Base-by-base conservation (phyloP, 179 eudicot species). In the Heliamphora pulchella region DNA sequence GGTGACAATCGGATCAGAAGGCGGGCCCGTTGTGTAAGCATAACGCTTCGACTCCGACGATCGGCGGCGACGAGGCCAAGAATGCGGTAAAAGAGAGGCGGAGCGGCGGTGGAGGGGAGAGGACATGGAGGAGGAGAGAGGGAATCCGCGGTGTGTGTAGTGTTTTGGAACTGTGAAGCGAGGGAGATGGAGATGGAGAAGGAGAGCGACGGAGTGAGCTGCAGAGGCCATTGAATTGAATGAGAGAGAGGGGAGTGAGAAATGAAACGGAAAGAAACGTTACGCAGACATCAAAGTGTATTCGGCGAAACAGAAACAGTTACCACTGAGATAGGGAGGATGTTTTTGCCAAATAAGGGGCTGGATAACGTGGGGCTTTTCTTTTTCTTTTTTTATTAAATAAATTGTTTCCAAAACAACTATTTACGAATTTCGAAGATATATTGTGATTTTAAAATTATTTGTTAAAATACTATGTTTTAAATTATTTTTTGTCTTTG, bases 11-110 rank as follows among this genome's bases (percentile, higher is more conserved):
- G 92, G 88, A 55, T 91, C 98, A 62, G 92, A 89, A 11, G 91
- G 91, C 10, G 98, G 98, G 31, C 94, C 96, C 0, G 93, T 78
- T 0, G 88, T 88, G 58, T 94, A 88, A 18, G 98, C 97, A 17
- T 80, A 74, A 53, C 64, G 9, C 20, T 67, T 31, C 5, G 48
- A 41, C 18, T 0, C 14, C 31, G 57, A 3, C 8, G 71, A 51
- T 15, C 47, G 70, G 0, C 65, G 54, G 13, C 43, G 76, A 9
- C 1, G 43, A 57, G 64, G 43, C 54, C 43, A n/a, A 22, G 11
- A 1, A 17, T 46, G 57, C 14, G 15, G 55, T 44, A 46, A 39
- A 54, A 8, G 51, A 6, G 44, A 9, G 71, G n/a, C 18, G 15
- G n/a, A 47, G 66, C 14, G 39, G 69, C 2, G 73, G 63, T 7